Evolutionary conservation across 1,139 yeast genomes (phyloP).

Genomic region (Suhomyces guaymorum): DNA sequence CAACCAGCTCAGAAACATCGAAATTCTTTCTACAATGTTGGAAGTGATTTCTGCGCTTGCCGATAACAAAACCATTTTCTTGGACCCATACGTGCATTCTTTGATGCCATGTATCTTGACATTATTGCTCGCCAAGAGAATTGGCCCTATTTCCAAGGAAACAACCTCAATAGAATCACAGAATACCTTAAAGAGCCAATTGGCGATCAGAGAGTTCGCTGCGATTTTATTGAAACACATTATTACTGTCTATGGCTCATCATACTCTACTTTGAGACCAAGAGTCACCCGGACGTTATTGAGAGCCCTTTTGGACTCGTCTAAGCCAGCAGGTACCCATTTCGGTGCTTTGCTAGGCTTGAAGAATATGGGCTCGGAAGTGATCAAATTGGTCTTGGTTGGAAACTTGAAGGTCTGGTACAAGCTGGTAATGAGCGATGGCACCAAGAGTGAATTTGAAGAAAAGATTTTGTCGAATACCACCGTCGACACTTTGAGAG

Average conservation of each 20-base stretch:
- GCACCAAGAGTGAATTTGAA: constrained; percentile 43
- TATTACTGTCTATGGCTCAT: constrained; percentile 75
- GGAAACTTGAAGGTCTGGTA: constrained; percentile 89
- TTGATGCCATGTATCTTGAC: constrained; percentile 95
- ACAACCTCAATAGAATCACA: constrained; percentile 24
- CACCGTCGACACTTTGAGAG: constrained; percentile 55
- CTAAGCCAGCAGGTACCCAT: constrained; percentile 83
- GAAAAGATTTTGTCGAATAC: constrained; percentile 47
- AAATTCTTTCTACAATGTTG: constrained; percentile 80
- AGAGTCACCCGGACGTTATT: constrained; percentile 90
- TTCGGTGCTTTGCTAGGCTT: constrained; percentile 91
- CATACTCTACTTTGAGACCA: constrained; percentile 88
- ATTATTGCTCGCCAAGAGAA: constrained; percentile 79
- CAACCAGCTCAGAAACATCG: constrained; percentile 75
- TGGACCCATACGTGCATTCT: constrained; percentile 96
- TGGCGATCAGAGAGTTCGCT: constrained; percentile 82
- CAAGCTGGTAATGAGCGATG: constrained; percentile 48
- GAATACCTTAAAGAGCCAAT: constrained; percentile 42
- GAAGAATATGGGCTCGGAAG: constrained; percentile 82
- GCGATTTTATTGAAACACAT: constrained; percentile 80
- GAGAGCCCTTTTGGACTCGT: constrained; percentile 79
- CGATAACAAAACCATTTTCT: constrained; percentile 80
- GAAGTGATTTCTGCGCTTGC: constrained; percentile 86
- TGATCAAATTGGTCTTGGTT: constrained; percentile 76
- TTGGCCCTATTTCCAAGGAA: constrained; percentile 61